These are phyloP conservation scores for Blumeriella jaapii DNA, from an alignment of 2,329 filamentous ascomycete species.

Conservation along the genomic window DNA sequence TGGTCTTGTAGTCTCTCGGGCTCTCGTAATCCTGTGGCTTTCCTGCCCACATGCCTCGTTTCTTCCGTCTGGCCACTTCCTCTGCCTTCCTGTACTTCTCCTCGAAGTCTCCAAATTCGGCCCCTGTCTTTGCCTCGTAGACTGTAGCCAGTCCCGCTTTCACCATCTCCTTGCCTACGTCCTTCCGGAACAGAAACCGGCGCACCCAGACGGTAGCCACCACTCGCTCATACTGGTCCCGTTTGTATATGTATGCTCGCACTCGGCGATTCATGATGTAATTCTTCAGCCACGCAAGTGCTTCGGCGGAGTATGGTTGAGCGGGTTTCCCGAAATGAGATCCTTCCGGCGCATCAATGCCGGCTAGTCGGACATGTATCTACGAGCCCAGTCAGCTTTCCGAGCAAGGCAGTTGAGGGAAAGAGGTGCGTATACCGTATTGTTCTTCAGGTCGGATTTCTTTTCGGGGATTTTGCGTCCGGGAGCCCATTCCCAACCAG, in stretches of 20 bases:
- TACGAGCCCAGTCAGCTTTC: slow-evolving; percentile 30
- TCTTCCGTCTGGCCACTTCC: slow-evolving; percentile 50
- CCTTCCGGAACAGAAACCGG: slow-evolving; percentile 50
- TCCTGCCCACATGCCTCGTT: slow-evolving; percentile 65
- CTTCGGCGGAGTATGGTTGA: slow-evolving; percentile 75
- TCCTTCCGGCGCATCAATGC: slow-evolving; percentile 84
- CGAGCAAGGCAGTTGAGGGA: no score
- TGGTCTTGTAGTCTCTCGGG: slow-evolving; percentile 75
- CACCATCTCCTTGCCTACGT: slow-evolving; percentile 87
- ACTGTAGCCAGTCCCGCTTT: slow-evolving; percentile 75
- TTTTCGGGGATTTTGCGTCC: slow-evolving; percentile 57
- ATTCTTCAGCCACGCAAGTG: slow-evolving; percentile 64
- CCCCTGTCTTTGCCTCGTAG: slow-evolving; percentile 85
- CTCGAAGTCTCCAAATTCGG: slow-evolving; percentile 71
- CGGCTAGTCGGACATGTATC: slow-evolving; percentile 83
- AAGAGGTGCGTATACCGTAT: no score
- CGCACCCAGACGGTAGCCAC: slow-evolving; percentile 77
- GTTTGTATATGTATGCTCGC: slow-evolving; percentile 68
- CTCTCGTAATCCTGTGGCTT: slow-evolving; percentile 59
- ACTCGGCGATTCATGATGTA: slow-evolving; percentile 65
- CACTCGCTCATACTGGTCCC: slow-evolving; percentile 86
- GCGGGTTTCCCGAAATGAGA: slow-evolving; percentile 84
- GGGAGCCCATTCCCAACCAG: slow-evolving; percentile 87
- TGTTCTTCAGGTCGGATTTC: slow-evolving; percentile 58
- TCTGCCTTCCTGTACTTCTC: slow-evolving; percentile 55